phyloP scores from a whole-genome alignment of 345 rosid genomes.

The Sonneratia caseolaris region DNA sequence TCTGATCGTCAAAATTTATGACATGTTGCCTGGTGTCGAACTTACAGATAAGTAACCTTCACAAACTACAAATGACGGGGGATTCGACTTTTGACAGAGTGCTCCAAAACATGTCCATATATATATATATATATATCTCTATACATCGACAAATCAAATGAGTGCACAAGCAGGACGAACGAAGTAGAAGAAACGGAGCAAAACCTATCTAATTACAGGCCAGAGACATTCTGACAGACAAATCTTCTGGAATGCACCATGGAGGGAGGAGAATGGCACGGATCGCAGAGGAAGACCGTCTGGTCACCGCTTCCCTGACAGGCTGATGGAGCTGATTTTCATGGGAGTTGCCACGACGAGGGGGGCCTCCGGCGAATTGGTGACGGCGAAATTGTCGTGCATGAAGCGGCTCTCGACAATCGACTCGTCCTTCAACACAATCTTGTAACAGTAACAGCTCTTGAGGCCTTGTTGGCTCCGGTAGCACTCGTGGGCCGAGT shows the following conservation, averaged over 20 bases:
- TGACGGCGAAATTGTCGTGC: slow-evolving; percentile 71
- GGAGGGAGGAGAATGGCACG: neutral
- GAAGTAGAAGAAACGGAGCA: neutral
- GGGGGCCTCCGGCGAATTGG: slow-evolving; percentile 85
- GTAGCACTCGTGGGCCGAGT: slow-evolving; percentile 74
- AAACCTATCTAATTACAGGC: neutral
- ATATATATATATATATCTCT: too few relatives aligned
- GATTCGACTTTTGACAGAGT: too few relatives aligned
- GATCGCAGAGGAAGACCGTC: neutral
- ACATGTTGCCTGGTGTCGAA: too few relatives aligned
- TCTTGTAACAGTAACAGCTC: slow-evolving; percentile 95
- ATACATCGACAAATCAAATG: neutral
- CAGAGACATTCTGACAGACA: neutral
- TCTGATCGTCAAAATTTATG: too few relatives aligned
- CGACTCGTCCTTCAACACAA: slow-evolving; percentile 80
- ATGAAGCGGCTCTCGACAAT: slow-evolving; percentile 91
- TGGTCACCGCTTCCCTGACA: slow-evolving; percentile 49
- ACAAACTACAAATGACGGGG: neutral
- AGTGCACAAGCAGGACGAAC: neutral
- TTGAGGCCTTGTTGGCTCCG: slow-evolving; percentile 83
- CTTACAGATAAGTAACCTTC: too few relatives aligned
- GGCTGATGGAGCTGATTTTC: slow-evolving; percentile 94
- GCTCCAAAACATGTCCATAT: neutral
- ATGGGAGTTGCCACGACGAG: slow-evolving; percentile 87
- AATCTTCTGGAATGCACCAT: neutral